Evolutionary conservation across 768 basidiomycete species (phyloP).

Genomic region (Kwoniella botswanensis): DNA sequence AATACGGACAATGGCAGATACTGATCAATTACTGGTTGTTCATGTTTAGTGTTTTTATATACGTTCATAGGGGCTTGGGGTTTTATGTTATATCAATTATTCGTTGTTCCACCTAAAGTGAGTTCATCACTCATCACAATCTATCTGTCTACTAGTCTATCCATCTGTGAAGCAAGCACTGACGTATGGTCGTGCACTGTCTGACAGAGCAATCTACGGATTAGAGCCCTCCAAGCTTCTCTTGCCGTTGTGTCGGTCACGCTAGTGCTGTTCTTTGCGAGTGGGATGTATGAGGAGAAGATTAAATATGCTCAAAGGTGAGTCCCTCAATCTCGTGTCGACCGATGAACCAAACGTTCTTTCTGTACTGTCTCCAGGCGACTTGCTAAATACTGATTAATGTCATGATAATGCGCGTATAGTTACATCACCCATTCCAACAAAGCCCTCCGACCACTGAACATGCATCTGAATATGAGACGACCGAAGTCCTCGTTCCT

Average conservation of each 20-base stretch:
- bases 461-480: slow-evolving; percentile 96
- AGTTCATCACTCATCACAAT: not conserved
- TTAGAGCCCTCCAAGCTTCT: slow-evolving; percentile 65
- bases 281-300: slow-evolving; percentile 94
- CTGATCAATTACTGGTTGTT: not conserved
- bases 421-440: slow-evolving; percentile 98
- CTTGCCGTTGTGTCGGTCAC: slow-evolving; percentile 89
- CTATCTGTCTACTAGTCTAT: not conserved
- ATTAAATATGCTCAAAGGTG: slow-evolving; percentile 95
- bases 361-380: too few species aligned
- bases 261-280: slow-evolving; percentile 91
- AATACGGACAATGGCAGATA: not conserved
- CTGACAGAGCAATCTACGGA: slow-evolving; percentile 65
- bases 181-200: too few species aligned
- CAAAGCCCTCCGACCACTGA: slow-evolving; percentile 84
- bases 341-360: too few species aligned
- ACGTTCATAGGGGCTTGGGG: slow-evolving; percentile 64
- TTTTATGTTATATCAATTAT: slow-evolving; percentile 73
- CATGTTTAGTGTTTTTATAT: slow-evolving; percentile 38
- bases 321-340: slow-evolving; percentile 57
- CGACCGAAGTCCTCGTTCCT: slow-evolving; percentile 61
- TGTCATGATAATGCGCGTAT: slow-evolving; percentile 8
- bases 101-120: slow-evolving; percentile 62
- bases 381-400: too few species aligned
- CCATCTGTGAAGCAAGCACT: too few species aligned